phyloP scores from a whole-genome alignment of 2,329 filamentous ascomycete species.

The Emericellopsis atlantica region DNA sequence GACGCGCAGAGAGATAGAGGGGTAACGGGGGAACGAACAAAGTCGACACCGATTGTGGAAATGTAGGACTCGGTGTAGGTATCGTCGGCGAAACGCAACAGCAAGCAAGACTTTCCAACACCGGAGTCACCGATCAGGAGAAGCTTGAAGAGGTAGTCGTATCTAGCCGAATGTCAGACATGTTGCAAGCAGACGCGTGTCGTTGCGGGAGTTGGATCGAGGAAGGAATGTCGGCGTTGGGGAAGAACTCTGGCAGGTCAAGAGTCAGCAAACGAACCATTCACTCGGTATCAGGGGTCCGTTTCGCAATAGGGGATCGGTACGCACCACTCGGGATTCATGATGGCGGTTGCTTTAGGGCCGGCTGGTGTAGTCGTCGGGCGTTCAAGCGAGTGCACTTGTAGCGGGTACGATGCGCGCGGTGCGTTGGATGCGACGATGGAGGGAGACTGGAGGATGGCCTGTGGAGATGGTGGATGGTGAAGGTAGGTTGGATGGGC shows the following conservation, averaged over 20 bases:
- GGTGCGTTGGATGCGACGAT: not conserved
- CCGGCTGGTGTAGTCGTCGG: constrained; percentile 2
- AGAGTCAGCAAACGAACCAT: constrained; percentile 1
- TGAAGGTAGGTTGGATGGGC: constrained; percentile 2
- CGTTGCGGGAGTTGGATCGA: too few species aligned
- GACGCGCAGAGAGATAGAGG: constrained; percentile 6
- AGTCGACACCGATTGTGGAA: constrained; percentile 98
- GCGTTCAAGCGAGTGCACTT: not conserved
- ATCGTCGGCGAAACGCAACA: constrained; percentile 95
- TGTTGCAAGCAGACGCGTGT: not conserved
- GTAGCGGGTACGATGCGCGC: not conserved
- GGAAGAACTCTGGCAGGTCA: constrained; percentile 1
- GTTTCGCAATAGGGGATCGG: constrained; percentile 14
- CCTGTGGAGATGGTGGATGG: constrained; percentile 4
- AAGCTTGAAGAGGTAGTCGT: constrained; percentile 99
- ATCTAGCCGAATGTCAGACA: constrained; percentile 47
- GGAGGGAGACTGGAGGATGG: constrained; percentile 1
- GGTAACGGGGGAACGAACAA: constrained; percentile 48
- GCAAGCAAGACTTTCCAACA: constrained; percentile 98
- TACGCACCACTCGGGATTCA: constrained; percentile 83
- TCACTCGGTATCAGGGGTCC: constrained; percentile 3
- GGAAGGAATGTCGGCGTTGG: too few species aligned
- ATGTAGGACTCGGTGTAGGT: constrained; percentile 99
- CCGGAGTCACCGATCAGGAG: constrained; percentile 99
- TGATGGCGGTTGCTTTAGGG: constrained; percentile 33